Percentiles rank a stretch among this genome's conserved stretches.
phyloP scores from a whole-genome alignment of 75 land plant species.

The Sequoia sempervirens region DNA sequence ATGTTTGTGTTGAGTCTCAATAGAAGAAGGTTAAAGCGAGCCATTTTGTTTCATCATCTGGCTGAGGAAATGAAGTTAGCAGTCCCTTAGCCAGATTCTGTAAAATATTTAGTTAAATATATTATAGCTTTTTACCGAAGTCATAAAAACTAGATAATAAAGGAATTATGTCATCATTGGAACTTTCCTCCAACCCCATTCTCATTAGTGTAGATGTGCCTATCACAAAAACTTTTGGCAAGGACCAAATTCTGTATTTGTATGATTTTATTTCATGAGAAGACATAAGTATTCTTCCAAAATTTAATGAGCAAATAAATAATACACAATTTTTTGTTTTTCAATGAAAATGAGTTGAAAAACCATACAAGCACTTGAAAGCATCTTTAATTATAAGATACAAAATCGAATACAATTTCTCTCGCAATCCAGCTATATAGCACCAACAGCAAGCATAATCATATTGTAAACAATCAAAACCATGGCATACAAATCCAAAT shows the following conservation, averaged over 20 bases:
- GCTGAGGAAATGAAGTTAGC: neutral
- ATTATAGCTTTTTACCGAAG: neutral
- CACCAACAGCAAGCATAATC: neutral
- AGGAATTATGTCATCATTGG: neutral
- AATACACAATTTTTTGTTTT: neutral
- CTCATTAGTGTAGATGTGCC: neutral
- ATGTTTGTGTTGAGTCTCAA: neutral
- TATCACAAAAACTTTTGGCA: neutral
- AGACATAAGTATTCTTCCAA: neutral
- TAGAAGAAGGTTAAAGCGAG: neutral
- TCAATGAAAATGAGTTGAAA: neutral
- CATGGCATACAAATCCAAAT: neutral
- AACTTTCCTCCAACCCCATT: neutral
- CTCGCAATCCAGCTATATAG: neutral
- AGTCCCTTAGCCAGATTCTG: neutral
- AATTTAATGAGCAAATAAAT: neutral
- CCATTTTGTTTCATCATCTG: neutral
- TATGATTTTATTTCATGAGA: neutral
- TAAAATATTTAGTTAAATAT: neutral
- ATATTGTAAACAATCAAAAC: constrained; percentile 1
- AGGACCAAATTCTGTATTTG: neutral
- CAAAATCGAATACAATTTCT: neutral
- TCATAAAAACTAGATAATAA: no score
- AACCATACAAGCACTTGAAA: neutral
- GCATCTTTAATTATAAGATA: neutral